phyloP scores from a whole-genome alignment of 495 filamentous ascomycete genomes.

The Podospora anserina region DNA sequence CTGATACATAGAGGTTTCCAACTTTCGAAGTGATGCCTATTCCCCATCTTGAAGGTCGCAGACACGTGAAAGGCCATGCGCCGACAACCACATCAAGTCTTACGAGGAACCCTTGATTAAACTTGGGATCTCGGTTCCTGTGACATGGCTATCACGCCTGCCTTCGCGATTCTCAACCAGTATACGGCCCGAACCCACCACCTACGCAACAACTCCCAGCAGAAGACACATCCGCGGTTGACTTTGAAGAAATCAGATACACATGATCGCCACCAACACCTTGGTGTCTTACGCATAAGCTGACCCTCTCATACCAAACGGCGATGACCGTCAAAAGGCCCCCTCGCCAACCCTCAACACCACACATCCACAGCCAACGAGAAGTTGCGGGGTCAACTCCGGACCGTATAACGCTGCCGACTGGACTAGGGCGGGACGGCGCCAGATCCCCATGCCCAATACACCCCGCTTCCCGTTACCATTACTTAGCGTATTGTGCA shows the following conservation, averaged over 20 bases:
- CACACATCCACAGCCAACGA: background rate
- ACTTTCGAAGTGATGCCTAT: too few relatives aligned
- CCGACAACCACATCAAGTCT: too few relatives aligned
- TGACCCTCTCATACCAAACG: background rate
- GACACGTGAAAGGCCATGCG: too few relatives aligned
- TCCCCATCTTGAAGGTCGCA: too few relatives aligned
- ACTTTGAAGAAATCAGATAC: background rate
- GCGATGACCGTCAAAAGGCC: background rate
- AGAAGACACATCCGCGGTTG: background rate
- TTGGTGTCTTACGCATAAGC: background rate
- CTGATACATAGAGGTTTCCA: too few relatives aligned
- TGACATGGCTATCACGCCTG: too few relatives aligned
- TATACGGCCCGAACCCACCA: too few relatives aligned
- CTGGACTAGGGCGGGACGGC: background rate
- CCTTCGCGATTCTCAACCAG: too few relatives aligned
- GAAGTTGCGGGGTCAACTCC: conserved; percentile 2
- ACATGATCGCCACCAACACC: background rate
- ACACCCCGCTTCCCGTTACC: background rate
- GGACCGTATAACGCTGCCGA: background rate
- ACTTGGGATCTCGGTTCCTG: too few relatives aligned
- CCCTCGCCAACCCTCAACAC: background rate
- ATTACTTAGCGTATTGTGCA: background rate
- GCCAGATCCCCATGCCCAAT: conserved; percentile 8
- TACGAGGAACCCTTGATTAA: too few relatives aligned
- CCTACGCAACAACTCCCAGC: background rate